These are phyloP conservation scores for Helotiales sp. DNA, from an alignment of 2,329 filamentous ascomycete genomes.

Conservation along the genomic window DNA sequence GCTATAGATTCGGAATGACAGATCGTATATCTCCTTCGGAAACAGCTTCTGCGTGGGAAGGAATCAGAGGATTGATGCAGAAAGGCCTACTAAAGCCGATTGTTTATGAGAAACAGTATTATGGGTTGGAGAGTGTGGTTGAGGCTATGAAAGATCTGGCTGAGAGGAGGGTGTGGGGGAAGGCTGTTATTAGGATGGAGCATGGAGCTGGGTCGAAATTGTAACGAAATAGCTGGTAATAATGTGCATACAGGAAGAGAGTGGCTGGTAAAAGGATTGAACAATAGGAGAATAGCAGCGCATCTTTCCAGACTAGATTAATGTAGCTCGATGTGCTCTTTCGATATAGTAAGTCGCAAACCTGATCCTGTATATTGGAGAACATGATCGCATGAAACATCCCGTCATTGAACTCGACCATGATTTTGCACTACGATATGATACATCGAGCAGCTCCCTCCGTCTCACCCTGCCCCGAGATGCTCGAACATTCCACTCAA, in stretches of 20 bases:
- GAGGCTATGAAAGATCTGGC: slow-evolving; percentile 52
- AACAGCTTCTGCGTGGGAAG: slow-evolving; percentile 50
- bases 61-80: slow-evolving; percentile 48
- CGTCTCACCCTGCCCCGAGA: slow-evolving; percentile 8
- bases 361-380: too few relatives aligned
- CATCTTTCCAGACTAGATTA: too few relatives aligned
- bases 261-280: too few relatives aligned
- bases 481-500: slow-evolving; percentile 27
- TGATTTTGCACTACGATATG: not conserved
- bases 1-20: slow-evolving; percentile 59
- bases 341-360: too few relatives aligned
- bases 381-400: not conserved
- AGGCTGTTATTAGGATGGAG: slow-evolving; percentile 47
- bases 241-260: too few relatives aligned
- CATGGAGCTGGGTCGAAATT: not conserved
- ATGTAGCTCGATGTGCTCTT: too few relatives aligned
- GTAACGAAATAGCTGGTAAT: too few relatives aligned
- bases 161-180: slow-evolving; percentile 52
- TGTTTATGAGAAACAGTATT: slow-evolving; percentile 48
- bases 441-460: not conserved
- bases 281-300: too few relatives aligned
- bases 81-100: slow-evolving; percentile 49
- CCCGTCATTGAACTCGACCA: too few relatives aligned
- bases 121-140: slow-evolving; percentile 49
- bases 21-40: slow-evolving; percentile 49